Conservation (phyloP, 768 basidiomycete genomes). For the Clavaria fumosa region DNA sequence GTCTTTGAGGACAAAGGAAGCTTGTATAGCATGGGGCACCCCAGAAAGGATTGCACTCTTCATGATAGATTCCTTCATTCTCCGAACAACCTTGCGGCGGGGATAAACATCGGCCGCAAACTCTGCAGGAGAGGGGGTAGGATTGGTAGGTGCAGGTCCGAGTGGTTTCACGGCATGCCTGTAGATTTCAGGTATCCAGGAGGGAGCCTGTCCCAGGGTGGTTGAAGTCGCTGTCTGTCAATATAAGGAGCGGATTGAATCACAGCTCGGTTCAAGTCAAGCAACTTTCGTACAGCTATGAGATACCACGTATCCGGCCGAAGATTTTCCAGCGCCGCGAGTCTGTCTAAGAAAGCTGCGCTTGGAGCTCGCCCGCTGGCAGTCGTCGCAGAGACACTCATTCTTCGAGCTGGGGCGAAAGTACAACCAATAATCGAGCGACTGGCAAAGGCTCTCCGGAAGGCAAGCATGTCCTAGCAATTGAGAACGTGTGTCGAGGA, state of each 20-base stretch:
- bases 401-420: no score
- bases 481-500: no score
- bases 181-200: conserved; percentile 1
- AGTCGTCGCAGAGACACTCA: no score
- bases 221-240: not conserved
- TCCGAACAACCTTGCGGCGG: not conserved
- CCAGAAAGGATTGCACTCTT: not conserved
- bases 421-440: no score
- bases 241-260: not conserved
- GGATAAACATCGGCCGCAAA: not conserved
- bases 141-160: not conserved
- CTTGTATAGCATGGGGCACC: not conserved
- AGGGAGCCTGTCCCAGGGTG: not conserved
- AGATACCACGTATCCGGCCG: conserved; percentile 1
- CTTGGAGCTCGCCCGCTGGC: no score
- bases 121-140: not conserved
- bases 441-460: no score
- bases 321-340: not conserved
- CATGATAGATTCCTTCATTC: not conserved
- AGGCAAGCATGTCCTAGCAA: no score
- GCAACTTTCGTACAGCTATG: not conserved
- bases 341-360: not conserved
- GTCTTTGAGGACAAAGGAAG: conserved; percentile 1
- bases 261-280: no score
- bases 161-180: not conserved